Conservation (phyloP, 805 yeast genomes). For the Yarrowia phangngaensis region DNA sequence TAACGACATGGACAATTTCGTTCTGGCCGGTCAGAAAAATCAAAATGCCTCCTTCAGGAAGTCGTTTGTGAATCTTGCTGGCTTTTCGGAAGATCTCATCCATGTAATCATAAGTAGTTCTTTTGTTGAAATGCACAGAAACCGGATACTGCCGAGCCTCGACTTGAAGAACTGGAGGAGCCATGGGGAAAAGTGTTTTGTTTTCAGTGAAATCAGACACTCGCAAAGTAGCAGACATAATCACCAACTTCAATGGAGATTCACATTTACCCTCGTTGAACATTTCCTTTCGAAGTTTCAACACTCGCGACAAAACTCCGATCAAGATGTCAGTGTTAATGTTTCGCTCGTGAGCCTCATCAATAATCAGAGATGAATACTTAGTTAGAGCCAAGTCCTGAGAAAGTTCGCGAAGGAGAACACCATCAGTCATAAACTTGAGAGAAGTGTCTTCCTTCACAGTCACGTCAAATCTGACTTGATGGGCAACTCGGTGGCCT, state of each 20-base stretch:
- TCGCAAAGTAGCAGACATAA: conserved; percentile 96
- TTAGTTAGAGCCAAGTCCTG: conserved; percentile 72
- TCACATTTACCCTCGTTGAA: conserved; percentile 42
- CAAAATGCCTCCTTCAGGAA: conserved; percentile 93
- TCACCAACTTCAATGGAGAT: conserved; percentile 71
- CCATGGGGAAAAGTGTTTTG: conserved; percentile 55
- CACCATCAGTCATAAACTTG: conserved; percentile 97
- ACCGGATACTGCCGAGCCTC: conserved; percentile 95
- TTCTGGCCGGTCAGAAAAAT: conserved; percentile 92
- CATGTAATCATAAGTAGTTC: conserved; percentile 71
- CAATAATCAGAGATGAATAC: conserved; percentile 84
- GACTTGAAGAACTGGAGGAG: conserved; percentile 83
- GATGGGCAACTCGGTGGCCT: conserved; percentile 78
- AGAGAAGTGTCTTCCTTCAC: conserved; percentile 59
- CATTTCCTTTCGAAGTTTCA: conserved; percentile 57
- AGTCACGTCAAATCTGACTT: conserved; percentile 80
- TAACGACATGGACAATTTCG: conserved; percentile 77
- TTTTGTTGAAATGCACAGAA: conserved; percentile 79
- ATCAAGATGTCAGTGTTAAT: conserved; percentile 92
- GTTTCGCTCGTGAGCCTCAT: conserved; percentile 97
- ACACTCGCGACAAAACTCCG: conserved; percentile 88
- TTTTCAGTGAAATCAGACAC: conserved; percentile 93
- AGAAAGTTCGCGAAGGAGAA: conserved; percentile 87
- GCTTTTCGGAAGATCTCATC: conserved; percentile 85
- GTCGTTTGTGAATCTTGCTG: conserved; percentile 74